Evolutionary conservation across 257 asterid species (phyloP), one percentile per base, ranked within the genome.

Genomic region (Penstemon eatonii): DNA sequence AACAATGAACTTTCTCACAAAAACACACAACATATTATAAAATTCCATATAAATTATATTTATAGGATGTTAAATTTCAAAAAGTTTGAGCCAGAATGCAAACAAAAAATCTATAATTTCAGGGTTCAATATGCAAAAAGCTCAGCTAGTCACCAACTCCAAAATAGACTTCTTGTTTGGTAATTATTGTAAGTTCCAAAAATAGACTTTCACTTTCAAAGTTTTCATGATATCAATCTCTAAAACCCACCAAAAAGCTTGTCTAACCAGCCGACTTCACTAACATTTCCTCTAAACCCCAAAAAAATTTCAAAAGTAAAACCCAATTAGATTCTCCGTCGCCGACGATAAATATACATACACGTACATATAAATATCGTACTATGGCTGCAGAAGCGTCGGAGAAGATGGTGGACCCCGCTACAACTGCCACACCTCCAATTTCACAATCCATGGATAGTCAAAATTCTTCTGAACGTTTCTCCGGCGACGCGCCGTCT

Each of bases 381-480:
- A 10, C 18, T 12, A 49, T 49, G 54, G 54, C 54, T 2, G 54
- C 54, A 10, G 54, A 0, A 5, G 54, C 15, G 6, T 49, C 54
- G 54, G 54, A 49, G 54, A 49, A 49, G 15, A 10, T 49, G n/a
- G 60, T 62, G 73, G 87, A 83, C 63, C 84, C 86, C 60, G 54
- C 86, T 54, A 76, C 80, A n/a, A 69, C 71, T 72, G 65, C 87
- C 52, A 73, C 66, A 5, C 76, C 89, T 61, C 79, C 90, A 13
- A 76, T 73, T 68, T 71, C 89, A 4, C 87, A 73, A 49, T 78
- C 86, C 41, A 80, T 83, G 89, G 87, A 73, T 18, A 51, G 5
- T 49, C 79, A 74, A 40, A 49, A 77, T 50, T 55, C 84, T 73
- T 72, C 33, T 39, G 49, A 60, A 47, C 82, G 56, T 4, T 67